Base-by-base conservation (phyloP, 1,284 basidiomycete species). In the Heterobasidion occidentale region DNA sequence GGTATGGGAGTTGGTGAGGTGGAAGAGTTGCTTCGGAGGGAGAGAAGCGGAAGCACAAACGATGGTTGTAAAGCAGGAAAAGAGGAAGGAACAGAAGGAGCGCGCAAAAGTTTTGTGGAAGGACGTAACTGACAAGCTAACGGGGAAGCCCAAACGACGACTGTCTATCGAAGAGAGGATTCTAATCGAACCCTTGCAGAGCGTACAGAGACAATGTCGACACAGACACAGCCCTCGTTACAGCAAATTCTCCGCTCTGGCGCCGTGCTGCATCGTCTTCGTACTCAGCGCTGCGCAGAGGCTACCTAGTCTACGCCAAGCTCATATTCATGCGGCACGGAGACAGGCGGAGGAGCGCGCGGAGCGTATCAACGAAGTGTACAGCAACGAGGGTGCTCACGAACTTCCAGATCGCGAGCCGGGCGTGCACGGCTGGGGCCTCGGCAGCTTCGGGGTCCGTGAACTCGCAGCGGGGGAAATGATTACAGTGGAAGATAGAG, bases 1-100 rank as follows among this genome's bases (percentile, higher is more conserved):
- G 93, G 93, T 58, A 79, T 90, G 84, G 75, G 81, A 67, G 76
- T 84, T 15, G 72, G 77, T 15, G 82, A 84, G 62, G 75, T 82
- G 11, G 81, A 84, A 59, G 84, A 88, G 56, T 77, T 84, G 53
- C 66, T 86, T 45, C 62, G 70, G 45, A 74, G 78, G 51, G 78
- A 63, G 83, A 82, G 61, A 86, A 83, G 65, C 75, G 79, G 14
- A 75, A 80, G 53, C 67, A 70, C 42, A 77, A 79, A 59, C 75
- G 79, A 27, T 68, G 71, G 49, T 65, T 74, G 54, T n/a, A n/a
- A 67, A 65, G 42, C 65, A 70, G 36, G 71, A 69, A 44, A 67
- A 71, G 60, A 69, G 76, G 44, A 67, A 69, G 52, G 75, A 77
- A 55, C 69, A 71, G 52, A 71, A 71, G 69, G 67, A 79, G 67